Evolutionary conservation across 345 rosid genomes (phyloP), one percentile per base, ranked within the genome.

Genomic region (Citrus sp.): DNA sequence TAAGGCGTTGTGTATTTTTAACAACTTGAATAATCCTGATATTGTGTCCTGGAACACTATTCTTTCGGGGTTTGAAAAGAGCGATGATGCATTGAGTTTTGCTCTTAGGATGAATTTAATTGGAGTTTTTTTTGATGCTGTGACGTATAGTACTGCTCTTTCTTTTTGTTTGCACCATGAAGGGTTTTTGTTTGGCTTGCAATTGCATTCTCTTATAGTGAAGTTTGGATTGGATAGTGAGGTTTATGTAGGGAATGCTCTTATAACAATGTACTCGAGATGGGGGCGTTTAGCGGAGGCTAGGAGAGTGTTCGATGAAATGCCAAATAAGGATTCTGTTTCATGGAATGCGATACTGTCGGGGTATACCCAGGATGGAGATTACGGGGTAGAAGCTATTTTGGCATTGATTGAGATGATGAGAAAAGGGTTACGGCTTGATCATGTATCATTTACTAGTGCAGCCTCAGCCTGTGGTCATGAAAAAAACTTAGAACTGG

Each of bases 1-100:
- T 72, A 64, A 78, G 75, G 92, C 94, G 61, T 72, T 89, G 59
- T 81, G 82, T 70, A 80, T 95, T 59, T 95, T 95, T 86, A 87
- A 91, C 87, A 84, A 61, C 67, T 85, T 95, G 86, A 78, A 40
- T 75, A 64, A 82, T 9, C 96, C 91, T 58, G 97, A 95, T 80
- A 87, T 87, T 77, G 92, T 95, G 83, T 95, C 98, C 61, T 95
- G 95, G 94, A 95, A 93, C 80, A 93, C 98, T 72, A 79, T 93
- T 75, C 93, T 95, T 79, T 92, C 98, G 9, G 98, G 97, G 13
- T 88, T 87, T 80, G 86, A 75, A 74, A 85, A 82, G 51, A 80
- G 86, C 42, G 87, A 85, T 51, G 86, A 82, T 76, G 93, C 93
- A 21, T 25, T 92, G 70, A 32, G 69, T 54, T 88, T 92, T 84